Evolutionary conservation across 768 basidiomycete species (phyloP), one percentile per base, ranked within the genome.

Genomic region (Rhodotorula sphaerocarpa): DNA sequence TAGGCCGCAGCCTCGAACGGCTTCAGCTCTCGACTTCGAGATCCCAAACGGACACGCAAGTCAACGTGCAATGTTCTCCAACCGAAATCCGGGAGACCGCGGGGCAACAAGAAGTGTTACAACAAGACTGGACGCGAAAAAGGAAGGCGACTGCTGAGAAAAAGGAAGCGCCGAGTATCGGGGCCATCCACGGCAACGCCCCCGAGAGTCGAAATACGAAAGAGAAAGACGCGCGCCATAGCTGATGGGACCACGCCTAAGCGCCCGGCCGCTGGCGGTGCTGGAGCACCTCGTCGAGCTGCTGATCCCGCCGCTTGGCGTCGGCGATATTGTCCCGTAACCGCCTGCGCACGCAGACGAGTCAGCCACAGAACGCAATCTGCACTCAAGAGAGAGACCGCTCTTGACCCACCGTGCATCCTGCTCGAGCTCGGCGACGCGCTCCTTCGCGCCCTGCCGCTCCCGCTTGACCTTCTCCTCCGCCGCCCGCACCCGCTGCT

Each of bases 381-480:
- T n/a, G n/a, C n/a, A n/a, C n/a, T 30, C 30, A 14, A 16, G 46
- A 44, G 0, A 25, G 0, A 5, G n/a, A 45, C 15, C 2, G n/a
- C 2, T n/a, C 31, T 0, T 7, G 14, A 77, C 78, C 47, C 58
- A 87, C 88, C 81, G 86, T 66, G 88, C 75, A 70, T 81, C 82
- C 57, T 74, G 82, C 75, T 88, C 85, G 61, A 90, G 76, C 75
- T 90, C 87, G 16, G 75, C 70, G 1, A 86, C 78, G 27, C 88
- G 77, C 76, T 97, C 93, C 77, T 96, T 99, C 47, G 85, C 82
- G 6, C 93, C 95, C 71, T 96, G 92, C 63, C 88, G 79, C 78
- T 93, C 91, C 57, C 89, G 80, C 80, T 96, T 96, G 67, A 90
- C 84, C 73, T 84, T 85, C 79, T 97, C 92, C 71, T 90, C 89